Conservation (phyloP, 75 land plant species). For the Cryptomeria japonica region DNA sequence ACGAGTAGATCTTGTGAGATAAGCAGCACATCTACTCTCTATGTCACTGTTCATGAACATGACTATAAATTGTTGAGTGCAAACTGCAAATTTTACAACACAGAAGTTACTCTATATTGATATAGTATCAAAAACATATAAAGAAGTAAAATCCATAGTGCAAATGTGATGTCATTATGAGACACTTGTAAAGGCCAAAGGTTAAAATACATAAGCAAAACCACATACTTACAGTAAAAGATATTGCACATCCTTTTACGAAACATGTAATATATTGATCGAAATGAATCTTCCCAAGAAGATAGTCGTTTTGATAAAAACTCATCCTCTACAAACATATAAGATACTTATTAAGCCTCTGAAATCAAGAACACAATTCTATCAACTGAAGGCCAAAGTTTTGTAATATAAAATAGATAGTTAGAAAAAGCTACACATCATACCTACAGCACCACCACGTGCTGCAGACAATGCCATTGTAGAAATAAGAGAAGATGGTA, state of each 20-base stretch:
- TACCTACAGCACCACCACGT: conserved; percentile 54
- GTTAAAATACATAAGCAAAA: not conserved
- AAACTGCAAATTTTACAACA: conserved; percentile 54
- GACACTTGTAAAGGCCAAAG: not conserved
- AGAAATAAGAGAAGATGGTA: conserved; percentile 73
- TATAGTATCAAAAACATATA: not conserved
- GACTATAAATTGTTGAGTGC: conserved; percentile 72
- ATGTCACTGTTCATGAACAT: conserved; percentile 56
- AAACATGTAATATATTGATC: conserved; percentile 78
- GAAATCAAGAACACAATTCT: not conserved
- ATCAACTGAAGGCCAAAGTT: not conserved
- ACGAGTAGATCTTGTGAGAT: conserved; percentile 80
- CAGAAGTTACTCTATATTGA: not conserved
- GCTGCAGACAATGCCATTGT: conserved; percentile 52
- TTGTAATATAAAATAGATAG: not conserved
- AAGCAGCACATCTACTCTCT: conserved; percentile 56
- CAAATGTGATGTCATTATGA: not conserved
- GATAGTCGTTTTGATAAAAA: conserved; percentile 61
- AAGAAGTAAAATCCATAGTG: not conserved
- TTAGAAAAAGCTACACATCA: not conserved
- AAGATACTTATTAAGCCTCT: not conserved
- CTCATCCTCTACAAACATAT: conserved; percentile 40
- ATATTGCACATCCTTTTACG: conserved; percentile 60
- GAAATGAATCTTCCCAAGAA: conserved; percentile 92
- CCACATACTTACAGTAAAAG: conserved; percentile 71